These are phyloP conservation scores for Colletotrichum caudatum DNA, from an alignment of 2,329 filamentous ascomycete species.

Conservation along the genomic window DNA sequence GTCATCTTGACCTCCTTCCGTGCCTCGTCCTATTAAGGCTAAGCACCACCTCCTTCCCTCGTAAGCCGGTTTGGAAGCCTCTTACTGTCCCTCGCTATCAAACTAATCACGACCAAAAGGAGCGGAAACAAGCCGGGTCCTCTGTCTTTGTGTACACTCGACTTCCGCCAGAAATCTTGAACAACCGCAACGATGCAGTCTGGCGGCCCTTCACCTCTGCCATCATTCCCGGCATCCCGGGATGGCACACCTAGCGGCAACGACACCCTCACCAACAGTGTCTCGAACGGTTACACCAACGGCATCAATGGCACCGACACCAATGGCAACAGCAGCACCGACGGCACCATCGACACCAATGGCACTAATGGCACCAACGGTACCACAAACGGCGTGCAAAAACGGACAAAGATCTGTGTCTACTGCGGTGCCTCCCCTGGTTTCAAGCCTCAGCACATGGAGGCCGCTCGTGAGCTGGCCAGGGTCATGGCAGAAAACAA, in stretches of 20 bases:
- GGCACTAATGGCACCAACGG: constrained; percentile 46
- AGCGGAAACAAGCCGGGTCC: background rate
- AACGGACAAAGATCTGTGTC: constrained; percentile 81
- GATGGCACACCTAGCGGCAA: constrained; percentile 47
- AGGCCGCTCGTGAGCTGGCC: constrained; percentile 82
- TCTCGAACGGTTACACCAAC: constrained; percentile 43
- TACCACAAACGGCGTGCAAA: constrained; percentile 50
- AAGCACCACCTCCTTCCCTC: constrained; percentile 14
- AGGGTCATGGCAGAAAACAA: constrained; percentile 78
- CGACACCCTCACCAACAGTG: constrained; percentile 44
- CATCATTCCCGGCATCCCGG: constrained; percentile 48
- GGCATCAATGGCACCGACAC: constrained; percentile 43
- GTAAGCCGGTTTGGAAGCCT: background rate
- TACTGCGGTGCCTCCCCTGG: constrained; percentile 91
- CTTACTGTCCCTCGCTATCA: background rate
- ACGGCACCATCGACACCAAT: constrained; percentile 45
- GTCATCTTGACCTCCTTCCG: constrained; percentile 33
- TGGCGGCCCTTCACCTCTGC: constrained; percentile 54
- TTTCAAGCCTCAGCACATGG: constrained; percentile 78
- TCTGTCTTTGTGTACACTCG: background rate
- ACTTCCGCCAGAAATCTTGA: background rate
- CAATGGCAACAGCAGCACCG: constrained; percentile 44
- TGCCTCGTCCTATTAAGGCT: constrained; percentile 18
- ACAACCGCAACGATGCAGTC: constrained; percentile 53
- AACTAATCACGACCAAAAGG: background rate